A percentile compares a stretch with the other conserved stretches of the same genome.
These are phyloP conservation scores for Mortierella sp. DNA, from an alignment of 371 early-diverging fungal genomes.

Conservation along the genomic window DNA sequence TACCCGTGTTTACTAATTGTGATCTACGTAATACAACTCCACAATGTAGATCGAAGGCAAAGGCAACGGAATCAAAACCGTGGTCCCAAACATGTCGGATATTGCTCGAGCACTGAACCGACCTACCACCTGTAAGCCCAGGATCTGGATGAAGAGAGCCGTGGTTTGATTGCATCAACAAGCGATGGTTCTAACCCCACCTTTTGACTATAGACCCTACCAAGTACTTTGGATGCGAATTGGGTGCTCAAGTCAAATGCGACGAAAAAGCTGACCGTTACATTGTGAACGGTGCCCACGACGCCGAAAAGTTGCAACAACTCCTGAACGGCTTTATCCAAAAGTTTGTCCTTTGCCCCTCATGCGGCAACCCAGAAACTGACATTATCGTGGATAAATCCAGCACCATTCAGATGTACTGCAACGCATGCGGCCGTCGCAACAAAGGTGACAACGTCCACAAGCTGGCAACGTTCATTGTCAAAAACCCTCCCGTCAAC, in stretches of 20 bases:
- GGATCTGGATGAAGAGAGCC: conserved; percentile 7
- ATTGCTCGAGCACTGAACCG: conserved; percentile 93
- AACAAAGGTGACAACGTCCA: conserved; percentile 90
- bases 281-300: conserved; percentile 98
- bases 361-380: conserved; percentile 99
- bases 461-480: conserved; percentile 88
- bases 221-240: conserved; percentile 96
- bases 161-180: conserved; percentile 1
- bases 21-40: conserved; percentile 1
- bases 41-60: conserved; percentile 90
- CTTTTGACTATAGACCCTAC: conserved; percentile 67
- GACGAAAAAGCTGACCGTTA: conserved; percentile 94
- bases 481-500: conserved; percentile 90
- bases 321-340: conserved; percentile 96
- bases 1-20: conserved; percentile 1
- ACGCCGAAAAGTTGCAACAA: conserved; percentile 88
- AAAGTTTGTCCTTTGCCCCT: conserved; percentile 95
- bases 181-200: neutral
- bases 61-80: conserved; percentile 99
- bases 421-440: conserved; percentile 95
- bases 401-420: conserved; percentile 77
- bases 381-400: conserved; percentile 81
- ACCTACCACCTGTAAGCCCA: conserved; percentile 79
- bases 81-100: conserved; percentile 97
- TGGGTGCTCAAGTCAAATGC: conserved; percentile 95